A percentile compares a stretch with the other conserved stretches of the same genome.
Evolutionary conservation across 768 basidiomycete species (phyloP).

Genomic region (Phlebiopsis flavidoalba): DNA sequence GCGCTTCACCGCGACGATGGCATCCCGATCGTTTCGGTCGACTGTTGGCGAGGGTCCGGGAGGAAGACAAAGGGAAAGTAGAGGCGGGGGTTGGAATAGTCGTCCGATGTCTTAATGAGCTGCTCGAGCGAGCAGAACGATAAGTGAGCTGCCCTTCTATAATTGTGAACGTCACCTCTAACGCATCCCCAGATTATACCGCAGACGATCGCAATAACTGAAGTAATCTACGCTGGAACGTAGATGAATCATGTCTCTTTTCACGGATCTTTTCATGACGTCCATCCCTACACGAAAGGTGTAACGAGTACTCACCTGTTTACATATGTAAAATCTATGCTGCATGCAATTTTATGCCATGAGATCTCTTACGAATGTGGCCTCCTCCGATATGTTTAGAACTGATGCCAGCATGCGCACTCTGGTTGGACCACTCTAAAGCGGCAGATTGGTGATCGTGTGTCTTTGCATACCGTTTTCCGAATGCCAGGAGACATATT

Average conservation of each 20-base stretch:
- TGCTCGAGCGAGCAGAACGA: constrained; percentile 39
- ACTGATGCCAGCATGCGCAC: background rate
- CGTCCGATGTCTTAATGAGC: constrained; percentile 61
- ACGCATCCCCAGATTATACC: background rate
- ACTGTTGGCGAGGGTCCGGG: constrained; percentile 45
- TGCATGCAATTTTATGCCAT: background rate
- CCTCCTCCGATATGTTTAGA: background rate
- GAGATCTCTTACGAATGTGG: background rate
- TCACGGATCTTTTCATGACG: too few species aligned
- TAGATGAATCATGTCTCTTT: background rate
- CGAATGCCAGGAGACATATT: too few species aligned
- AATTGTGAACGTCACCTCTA: background rate
- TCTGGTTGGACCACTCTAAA: background rate
- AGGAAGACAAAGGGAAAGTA: constrained; percentile 46
- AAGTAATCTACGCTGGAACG: background rate
- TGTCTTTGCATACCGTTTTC: background rate
- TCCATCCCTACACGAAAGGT: background rate
- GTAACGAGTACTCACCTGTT: constrained; percentile 7
- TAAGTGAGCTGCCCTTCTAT: background rate
- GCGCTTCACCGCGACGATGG: constrained; percentile 74
- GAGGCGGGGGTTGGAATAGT: constrained; percentile 64
- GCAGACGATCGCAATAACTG: background rate
- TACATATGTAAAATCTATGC: background rate
- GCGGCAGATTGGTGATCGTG: background rate
- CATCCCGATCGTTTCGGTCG: constrained; percentile 76